phyloP scores from a whole-genome alignment of 306 rosid genomes.

The Cotoneaster glaucophyllus region DNA sequence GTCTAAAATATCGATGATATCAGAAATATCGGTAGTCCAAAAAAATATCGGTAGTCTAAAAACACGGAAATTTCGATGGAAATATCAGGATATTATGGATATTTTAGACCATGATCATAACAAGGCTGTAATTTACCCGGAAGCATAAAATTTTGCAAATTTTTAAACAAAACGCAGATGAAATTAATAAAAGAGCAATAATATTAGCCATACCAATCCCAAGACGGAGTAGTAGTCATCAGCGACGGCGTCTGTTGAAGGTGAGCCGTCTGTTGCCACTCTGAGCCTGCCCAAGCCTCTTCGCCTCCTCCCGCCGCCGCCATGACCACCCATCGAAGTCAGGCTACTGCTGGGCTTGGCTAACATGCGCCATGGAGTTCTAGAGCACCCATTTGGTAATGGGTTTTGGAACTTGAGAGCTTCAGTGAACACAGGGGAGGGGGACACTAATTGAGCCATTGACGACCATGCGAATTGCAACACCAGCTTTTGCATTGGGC shows the following conservation, averaged over 20 bases:
- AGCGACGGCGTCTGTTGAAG: constrained; percentile 42
- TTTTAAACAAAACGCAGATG: constrained; percentile 8
- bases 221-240: constrained; percentile 86
- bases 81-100: too few relatives aligned
- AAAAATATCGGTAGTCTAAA: too few relatives aligned
- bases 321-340: constrained; percentile 21
- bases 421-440: constrained; percentile 64
- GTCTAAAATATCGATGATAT: too few relatives aligned
- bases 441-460: constrained; percentile 69
- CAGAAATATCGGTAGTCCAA: too few relatives aligned
- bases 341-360: constrained; percentile 24
- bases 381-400: constrained; percentile 26
- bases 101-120: too few relatives aligned
- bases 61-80: too few relatives aligned
- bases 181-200: neutral
- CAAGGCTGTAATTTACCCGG: too few relatives aligned
- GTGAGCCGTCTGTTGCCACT: constrained; percentile 50
- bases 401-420: constrained; percentile 54
- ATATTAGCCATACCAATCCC: constrained; percentile 56
- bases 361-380: constrained; percentile 37
- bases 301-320: constrained; percentile 27
- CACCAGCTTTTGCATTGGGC: neutral
- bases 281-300: constrained; percentile 43
- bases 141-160: neutral
- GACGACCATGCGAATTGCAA: neutral